Evolutionary conservation across 2,329 filamentous ascomycete species (phyloP).

Genomic region (Fusarium beomiforme): DNA sequence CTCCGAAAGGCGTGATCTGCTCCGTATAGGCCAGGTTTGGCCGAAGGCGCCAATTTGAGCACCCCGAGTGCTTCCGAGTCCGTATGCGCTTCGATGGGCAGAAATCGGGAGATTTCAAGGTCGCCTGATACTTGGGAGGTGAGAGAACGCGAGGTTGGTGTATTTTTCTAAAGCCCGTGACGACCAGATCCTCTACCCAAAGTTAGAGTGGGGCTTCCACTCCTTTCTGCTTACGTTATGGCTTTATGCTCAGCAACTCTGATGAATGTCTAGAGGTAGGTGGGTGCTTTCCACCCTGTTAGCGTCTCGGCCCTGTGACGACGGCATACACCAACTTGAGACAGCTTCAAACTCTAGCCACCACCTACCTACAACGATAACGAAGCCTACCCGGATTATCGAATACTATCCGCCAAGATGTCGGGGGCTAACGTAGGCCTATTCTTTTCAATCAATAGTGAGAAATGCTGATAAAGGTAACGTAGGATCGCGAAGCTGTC

Average conservation of each 20-base stretch:
- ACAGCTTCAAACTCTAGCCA: constrained; percentile 6
- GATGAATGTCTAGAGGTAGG: not conserved
- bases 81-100: not conserved
- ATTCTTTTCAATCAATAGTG: not conserved
- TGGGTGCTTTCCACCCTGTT: constrained; percentile 6
- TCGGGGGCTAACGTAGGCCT: constrained; percentile 47
- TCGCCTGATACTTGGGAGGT: constrained; percentile 4
- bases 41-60: not conserved
- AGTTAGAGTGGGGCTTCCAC: constrained; percentile 1
- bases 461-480: constrained; percentile 23
- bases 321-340: constrained; percentile 8
- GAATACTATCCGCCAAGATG: constrained; percentile 40
- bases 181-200: not conserved
- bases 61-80: not conserved
- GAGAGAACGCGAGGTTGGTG: constrained; percentile 26
- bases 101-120: not conserved
- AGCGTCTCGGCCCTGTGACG: constrained; percentile 30
- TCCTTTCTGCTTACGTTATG: constrained; percentile 21
- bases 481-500: constrained; percentile 90
- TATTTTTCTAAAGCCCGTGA: constrained; percentile 36
- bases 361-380: not conserved
- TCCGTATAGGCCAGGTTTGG: constrained; percentile 1
- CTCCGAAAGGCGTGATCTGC: not conserved
- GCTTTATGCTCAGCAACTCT: constrained; percentile 24
- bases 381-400: not conserved